Percentiles rank a stretch among this genome's conserved stretches.
phyloP scores from a whole-genome alignment of 257 asterid species.

The Ligustrum vulgare region DNA sequence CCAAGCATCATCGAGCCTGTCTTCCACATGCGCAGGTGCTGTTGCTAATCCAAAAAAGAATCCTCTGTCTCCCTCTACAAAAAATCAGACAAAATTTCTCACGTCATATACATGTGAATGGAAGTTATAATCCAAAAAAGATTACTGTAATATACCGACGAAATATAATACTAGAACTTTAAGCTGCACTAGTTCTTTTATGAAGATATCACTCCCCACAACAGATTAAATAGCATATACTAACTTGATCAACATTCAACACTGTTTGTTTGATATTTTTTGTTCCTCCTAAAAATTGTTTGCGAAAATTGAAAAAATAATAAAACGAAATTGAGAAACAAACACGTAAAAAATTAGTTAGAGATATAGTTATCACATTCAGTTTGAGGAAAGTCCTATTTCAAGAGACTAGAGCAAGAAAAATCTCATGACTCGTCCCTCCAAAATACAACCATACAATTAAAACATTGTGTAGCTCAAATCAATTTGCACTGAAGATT shows the following conservation, averaged over 20 bases:
- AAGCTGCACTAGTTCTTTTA: neutral
- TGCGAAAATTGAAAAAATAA: neutral
- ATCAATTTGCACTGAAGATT: neutral
- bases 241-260: neutral
- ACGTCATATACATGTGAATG: neutral
- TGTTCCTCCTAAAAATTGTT: neutral
- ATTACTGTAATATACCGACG: neutral
- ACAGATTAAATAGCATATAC: neutral
- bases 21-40: conserved; percentile 97
- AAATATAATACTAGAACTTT: neutral
- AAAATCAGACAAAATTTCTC: conserved; percentile 9
- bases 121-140: neutral
- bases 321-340: neutral
- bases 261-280: neutral
- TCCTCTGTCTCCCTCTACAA: conserved; percentile 55
- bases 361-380: neutral
- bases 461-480: neutral
- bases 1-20: conserved; percentile 95
- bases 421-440: neutral
- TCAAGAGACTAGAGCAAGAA: neutral
- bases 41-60: conserved; percentile 97
- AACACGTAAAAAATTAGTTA: neutral
- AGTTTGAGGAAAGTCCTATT: neutral
- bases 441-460: neutral
- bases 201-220: neutral